A percentile compares a stretch with the other conserved stretches of the same genome.
Conservation (phyloP, 2,329 filamentous ascomycete species). For the Lasiodiplodia sp. region DNA sequence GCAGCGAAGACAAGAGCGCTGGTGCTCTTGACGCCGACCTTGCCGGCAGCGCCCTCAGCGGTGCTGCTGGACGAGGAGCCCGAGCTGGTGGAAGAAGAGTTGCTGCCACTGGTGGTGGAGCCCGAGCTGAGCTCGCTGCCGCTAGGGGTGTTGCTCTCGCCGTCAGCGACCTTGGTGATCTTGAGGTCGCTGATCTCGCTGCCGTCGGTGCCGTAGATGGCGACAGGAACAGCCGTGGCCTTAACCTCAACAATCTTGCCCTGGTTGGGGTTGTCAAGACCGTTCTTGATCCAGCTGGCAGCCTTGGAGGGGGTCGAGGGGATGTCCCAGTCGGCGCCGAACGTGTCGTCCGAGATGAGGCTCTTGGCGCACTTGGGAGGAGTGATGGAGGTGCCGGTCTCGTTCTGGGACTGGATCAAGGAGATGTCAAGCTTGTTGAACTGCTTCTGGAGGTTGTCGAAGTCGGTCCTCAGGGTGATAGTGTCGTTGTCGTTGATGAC, state of each 20-base stretch:
- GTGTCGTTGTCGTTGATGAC: slow-evolving; percentile 53
- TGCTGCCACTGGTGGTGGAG: slow-evolving; percentile 12
- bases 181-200: slow-evolving; percentile 67
- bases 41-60: slow-evolving; percentile 28
- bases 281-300: slow-evolving; percentile 76
- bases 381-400: slow-evolving; percentile 60
- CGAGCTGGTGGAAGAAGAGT: slow-evolving; percentile 15
- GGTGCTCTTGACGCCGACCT: slow-evolving; percentile 30
- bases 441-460: slow-evolving; percentile 75
- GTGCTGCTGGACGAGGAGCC: slow-evolving; percentile 26
- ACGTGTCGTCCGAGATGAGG: slow-evolving; percentile 76
- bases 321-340: slow-evolving; percentile 62
- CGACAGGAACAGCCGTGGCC: slow-evolving; percentile 62
- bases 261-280: slow-evolving; percentile 68
- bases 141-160: slow-evolving; percentile 63
- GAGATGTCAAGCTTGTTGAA: slow-evolving; percentile 77
- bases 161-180: slow-evolving; percentile 61
- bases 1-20: slow-evolving; percentile 29
- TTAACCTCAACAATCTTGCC: slow-evolving; percentile 65
- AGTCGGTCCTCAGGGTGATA: slow-evolving; percentile 54
- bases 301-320: slow-evolving; percentile 73
- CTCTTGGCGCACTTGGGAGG: slow-evolving; percentile 70
- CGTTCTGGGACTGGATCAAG: slow-evolving; percentile 68
- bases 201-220: slow-evolving; percentile 65
- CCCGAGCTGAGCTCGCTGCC: slow-evolving; percentile 42